These are phyloP conservation scores for Acer negundo DNA, from an alignment of 345 rosid genomes.

Conservation along the genomic window DNA sequence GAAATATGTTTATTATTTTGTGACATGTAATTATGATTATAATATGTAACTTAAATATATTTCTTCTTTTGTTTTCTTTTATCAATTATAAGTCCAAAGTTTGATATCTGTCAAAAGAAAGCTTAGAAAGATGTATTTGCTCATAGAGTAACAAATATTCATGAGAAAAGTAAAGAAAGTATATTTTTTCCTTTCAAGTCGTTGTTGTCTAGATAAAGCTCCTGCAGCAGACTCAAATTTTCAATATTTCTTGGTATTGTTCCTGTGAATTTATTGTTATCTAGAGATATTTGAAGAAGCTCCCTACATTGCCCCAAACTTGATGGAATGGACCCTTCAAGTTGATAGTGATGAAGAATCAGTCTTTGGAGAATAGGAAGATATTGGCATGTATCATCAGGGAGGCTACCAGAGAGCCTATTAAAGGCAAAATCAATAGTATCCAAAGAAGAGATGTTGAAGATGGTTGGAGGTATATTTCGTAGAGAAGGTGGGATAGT, in stretches of 20 bases:
- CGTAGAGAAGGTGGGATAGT: not conserved
- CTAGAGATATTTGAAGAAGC: not conserved
- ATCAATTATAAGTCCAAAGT: not conserved
- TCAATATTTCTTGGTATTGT: conserved; percentile 10
- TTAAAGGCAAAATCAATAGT: no score
- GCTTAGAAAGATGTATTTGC: not conserved
- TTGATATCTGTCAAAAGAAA: not conserved
- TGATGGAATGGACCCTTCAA: conserved; percentile 12
- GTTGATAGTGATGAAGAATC: not conserved
- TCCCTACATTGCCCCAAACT: conserved; percentile 1
- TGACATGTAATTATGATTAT: no score
- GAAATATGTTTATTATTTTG: no score
- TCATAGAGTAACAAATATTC: not conserved
- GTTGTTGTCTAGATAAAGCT: not conserved
- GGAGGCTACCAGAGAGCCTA: not conserved
- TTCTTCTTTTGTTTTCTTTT: no score
- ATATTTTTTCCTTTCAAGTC: not conserved
- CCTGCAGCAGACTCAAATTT: not conserved
- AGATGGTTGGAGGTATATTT: no score
- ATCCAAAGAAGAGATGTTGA: no score
- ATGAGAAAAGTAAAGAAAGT: not conserved
- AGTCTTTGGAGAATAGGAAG: not conserved
- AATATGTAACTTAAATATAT: no score
- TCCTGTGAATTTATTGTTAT: conserved; percentile 15
- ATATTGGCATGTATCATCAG: not conserved